Percentiles rank a stretch among this genome's conserved stretches.
These are phyloP conservation scores for Suillus discolor DNA, from an alignment of 768 basidiomycete genomes.

Conservation along the genomic window DNA sequence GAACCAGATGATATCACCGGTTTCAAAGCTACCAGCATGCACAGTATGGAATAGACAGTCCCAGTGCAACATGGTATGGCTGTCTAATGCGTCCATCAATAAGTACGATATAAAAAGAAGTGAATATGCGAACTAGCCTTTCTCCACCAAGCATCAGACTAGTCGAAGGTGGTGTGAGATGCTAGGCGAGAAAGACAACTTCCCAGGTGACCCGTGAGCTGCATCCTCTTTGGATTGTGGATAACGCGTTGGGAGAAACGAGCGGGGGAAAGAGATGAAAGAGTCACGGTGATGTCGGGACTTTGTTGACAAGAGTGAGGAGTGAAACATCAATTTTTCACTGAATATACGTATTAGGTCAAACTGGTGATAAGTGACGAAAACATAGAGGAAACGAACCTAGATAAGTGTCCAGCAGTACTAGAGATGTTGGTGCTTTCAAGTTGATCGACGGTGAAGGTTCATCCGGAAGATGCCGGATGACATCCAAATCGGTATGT, in stretches of 20 bases:
- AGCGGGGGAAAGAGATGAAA: conserved; percentile 51
- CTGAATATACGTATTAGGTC: conserved; percentile 34
- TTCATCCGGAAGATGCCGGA: too few species aligned
- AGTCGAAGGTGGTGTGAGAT: background rate
- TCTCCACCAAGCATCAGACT: conserved; percentile 88
- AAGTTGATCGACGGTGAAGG: too few species aligned
- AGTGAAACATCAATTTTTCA: conserved; percentile 44
- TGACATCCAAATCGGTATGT: too few species aligned
- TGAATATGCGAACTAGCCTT: conserved; percentile 47
- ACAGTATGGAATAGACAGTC: conserved; percentile 89
- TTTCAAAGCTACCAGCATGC: conserved; percentile 76
- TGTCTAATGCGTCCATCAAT: conserved; percentile 38
- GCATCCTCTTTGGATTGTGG: conserved; percentile 9
- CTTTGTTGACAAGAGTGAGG: conserved; percentile 42
- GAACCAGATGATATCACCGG: conserved; percentile 94
- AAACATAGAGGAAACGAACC: conserved; percentile 47
- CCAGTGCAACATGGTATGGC: conserved; percentile 84
- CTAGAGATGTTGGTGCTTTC: too few species aligned
- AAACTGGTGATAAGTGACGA: conserved; percentile 20
- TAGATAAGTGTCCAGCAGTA: conserved; percentile 65
- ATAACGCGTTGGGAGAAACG: conserved; percentile 7
- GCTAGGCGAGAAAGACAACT: conserved; percentile 11
- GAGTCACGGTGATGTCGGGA: conserved; percentile 38
- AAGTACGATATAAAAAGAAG: background rate
- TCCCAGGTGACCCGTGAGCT: conserved; percentile 11